These are phyloP conservation scores for Xylariales sp. DNA, from an alignment of 2,329 filamentous ascomycete genomes.

Conservation along the genomic window DNA sequence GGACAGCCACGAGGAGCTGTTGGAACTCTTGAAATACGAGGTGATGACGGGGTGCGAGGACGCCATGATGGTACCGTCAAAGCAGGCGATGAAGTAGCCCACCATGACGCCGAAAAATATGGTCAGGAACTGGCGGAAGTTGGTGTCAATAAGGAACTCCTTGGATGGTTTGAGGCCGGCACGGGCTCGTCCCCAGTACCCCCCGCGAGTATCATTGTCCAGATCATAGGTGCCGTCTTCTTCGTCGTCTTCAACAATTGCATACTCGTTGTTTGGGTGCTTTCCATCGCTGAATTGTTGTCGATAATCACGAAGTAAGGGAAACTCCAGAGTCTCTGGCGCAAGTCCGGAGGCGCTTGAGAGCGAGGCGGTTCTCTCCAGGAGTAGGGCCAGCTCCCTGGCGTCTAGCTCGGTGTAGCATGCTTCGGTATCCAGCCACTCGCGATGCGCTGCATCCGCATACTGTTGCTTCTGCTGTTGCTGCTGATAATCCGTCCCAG, in stretches of 20 bases:
- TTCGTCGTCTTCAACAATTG: background rate
- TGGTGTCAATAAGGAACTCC: slow-evolving; percentile 40
- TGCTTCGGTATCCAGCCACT: background rate
- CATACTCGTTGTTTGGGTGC: background rate
- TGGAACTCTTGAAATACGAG: slow-evolving; percentile 72
- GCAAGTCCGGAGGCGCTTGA: slow-evolving; percentile 33
- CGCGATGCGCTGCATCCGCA: background rate
- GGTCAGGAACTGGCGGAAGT: slow-evolving; percentile 52
- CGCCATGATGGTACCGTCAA: slow-evolving; percentile 79
- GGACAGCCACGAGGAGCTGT: slow-evolving; percentile 78
- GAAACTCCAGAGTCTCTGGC: slow-evolving; percentile 34
- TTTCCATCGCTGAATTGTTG: slow-evolving; percentile 4
- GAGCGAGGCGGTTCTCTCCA: slow-evolving; percentile 34
- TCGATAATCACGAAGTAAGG: slow-evolving; percentile 32
- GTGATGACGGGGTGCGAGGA: slow-evolving; percentile 78
- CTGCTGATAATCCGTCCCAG: too few relatives aligned
- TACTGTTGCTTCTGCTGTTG: background rate
- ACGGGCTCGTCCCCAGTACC: background rate
- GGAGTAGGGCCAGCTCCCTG: slow-evolving; percentile 29
- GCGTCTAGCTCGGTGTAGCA: slow-evolving; percentile 13
- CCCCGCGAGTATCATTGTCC: background rate
- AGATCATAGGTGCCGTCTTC: too few relatives aligned
- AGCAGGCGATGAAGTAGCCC: slow-evolving; percentile 57
- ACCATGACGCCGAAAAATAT: slow-evolving; percentile 57
- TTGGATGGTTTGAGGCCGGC: slow-evolving; percentile 10